Base-by-base conservation (phyloP, 805 yeast genomes). In the Starmerella scarabaei region DNA sequence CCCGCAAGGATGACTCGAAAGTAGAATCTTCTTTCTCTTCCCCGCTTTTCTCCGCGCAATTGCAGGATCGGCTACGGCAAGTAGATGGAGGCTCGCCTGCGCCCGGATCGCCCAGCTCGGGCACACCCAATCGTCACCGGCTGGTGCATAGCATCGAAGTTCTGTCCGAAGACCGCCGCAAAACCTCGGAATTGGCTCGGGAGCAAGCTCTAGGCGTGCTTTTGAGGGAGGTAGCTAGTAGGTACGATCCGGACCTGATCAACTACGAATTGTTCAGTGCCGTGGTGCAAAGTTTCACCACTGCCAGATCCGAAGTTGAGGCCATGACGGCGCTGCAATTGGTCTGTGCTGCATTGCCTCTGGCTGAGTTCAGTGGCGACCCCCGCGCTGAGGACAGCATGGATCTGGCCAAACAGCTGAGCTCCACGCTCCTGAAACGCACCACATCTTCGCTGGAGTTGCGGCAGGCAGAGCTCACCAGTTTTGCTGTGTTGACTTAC, bases 141-240 rank as follows among this genome's bases (percentile, higher is more conserved):
- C 40, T 46, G 27, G 44, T 46, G 11, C 47, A 46, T 32, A 42
- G 50, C 19, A 49, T 54, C 3, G 61, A 57, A 37, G 42, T 53
- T 20, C 48, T 59, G 12, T 38, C 48, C 11, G 38, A 49, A 15
- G 62, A 58, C 37, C 37, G 61, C 14, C 47, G 58, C 30, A 53
- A 49, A 32, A 52, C 58, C 8, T 50, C 59, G 5, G 47, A 52
- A 11, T 54, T 51, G 32, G 58, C 55, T 3, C 42, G 63, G 3
- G 62, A 59, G 41, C 47, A 54, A 40, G 61, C 64, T 5, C 43
- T 59, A 40, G 47, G 44, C 17, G 43, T 45, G 14, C 47, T 57
- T 6, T 42, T 58, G 21, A 37, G 50, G 1, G 49, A 48, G n/a
- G 24, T 57, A n/a, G 50, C 55, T 24, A 47, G 43, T 38, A 54